These are phyloP conservation scores for Anisodus acutangulus DNA, from an alignment of 257 asterid species.

Conservation along the genomic window DNA sequence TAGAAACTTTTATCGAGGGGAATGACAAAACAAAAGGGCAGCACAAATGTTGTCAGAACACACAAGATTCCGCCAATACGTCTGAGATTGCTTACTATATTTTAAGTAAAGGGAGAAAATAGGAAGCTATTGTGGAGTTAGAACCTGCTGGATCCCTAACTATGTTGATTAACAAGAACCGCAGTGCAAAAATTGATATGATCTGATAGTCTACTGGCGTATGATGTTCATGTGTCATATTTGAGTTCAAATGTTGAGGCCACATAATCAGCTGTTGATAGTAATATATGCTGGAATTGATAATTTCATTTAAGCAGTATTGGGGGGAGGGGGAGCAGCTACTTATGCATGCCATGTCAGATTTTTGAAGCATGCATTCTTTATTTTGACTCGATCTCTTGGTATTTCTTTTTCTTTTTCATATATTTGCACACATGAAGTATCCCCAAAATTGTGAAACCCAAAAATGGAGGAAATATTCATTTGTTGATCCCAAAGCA, in stretches of 20 bases:
- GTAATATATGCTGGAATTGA: background rate
- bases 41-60: background rate
- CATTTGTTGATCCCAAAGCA: background rate
- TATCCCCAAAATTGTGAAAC: background rate
- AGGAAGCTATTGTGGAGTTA: background rate
- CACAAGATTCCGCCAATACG: background rate
- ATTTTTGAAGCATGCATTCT: background rate
- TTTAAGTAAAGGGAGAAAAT: background rate
- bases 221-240: background rate
- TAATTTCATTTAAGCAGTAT: background rate
- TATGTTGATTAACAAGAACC: slow-evolving; percentile 13
- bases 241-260: background rate
- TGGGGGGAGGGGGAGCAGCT: background rate
- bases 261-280: background rate
- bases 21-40: background rate
- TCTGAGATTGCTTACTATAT: background rate
- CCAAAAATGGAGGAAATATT: background rate
- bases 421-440: background rate
- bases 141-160: background rate
- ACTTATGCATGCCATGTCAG: background rate
- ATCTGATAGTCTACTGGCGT: background rate
- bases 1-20: background rate
- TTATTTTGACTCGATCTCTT: background rate
- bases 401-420: background rate
- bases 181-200: background rate